These are phyloP conservation scores for Psilocybe subaeruginosa DNA, from an alignment of 768 basidiomycete genomes.

Conservation along the genomic window DNA sequence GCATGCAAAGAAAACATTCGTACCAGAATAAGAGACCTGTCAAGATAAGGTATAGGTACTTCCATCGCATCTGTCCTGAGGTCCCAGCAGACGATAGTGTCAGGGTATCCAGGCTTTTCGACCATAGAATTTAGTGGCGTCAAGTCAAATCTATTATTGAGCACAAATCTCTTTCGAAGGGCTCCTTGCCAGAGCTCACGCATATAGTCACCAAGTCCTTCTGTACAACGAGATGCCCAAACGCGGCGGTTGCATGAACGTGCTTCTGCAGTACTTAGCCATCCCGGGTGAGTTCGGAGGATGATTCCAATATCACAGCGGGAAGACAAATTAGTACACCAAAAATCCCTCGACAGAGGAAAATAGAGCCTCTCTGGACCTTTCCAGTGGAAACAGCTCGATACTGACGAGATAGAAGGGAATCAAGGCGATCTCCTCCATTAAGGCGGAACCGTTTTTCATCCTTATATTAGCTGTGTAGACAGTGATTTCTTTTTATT, in stretches of 20 bases:
- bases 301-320: neutral
- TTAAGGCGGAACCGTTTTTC: neutral
- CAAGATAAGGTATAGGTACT: neutral
- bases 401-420: neutral
- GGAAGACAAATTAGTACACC: neutral
- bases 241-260: neutral
- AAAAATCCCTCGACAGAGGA: neutral
- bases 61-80: neutral
- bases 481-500: neutral
- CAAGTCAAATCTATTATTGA: too few species aligned
- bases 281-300: neutral
- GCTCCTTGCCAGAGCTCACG: neutral
- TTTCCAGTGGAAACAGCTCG: neutral
- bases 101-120: neutral
- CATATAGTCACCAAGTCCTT: neutral
- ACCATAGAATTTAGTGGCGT: too few species aligned
- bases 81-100: neutral
- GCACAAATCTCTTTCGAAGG: too few species aligned
- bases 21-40: neutral
- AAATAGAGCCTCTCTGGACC: neutral
- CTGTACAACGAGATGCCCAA: neutral
- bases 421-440: neutral
- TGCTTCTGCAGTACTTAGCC: neutral
- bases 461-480: neutral
- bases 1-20: neutral